Evolutionary conservation across 345 rosid species (phyloP), one percentile per base, ranked within the genome.

Genomic region (Crucihimalaya himalaica): DNA sequence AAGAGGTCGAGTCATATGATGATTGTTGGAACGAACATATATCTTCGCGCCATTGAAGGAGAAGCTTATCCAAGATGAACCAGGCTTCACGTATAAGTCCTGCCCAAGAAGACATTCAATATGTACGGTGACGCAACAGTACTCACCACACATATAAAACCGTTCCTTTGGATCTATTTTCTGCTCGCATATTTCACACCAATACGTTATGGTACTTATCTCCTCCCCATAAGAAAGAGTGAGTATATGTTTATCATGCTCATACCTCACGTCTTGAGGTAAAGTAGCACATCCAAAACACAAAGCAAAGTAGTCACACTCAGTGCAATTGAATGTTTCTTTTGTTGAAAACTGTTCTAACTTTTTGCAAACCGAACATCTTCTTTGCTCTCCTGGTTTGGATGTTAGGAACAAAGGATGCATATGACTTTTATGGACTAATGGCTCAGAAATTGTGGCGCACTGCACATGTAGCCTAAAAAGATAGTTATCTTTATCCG

Each of bases 171-270:
- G 19, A 28, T 47, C 20, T 32, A 64, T 10, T 3, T 29, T 11
- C 14, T 4, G 3, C 28, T 64, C 56, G 16, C 69, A 64, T 11
- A 18, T 27, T 20, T 47, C 69, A 45, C 56, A 64, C 69, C 69
- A 47, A 18, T 29, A 64, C 3, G 13, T 18, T 4, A 2, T 2
- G 11, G 1, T 32, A 18, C 55, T 47, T 18, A 12, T 47, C 43
- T 45, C 69, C 3, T 45, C 56, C 4, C 69, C 45, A 18, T 32
- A 18, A 13, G 42, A 18, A 27, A 63, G 53, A 34, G 45, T 58
- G n/a, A 58, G 28, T 27, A 39, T 43, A 42, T 42, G 66, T 6
- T 62, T 15, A 7, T 37, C 66, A 62, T 62, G 51, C 66, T 13
- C 47, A 62, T 62, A 61, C 50, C 32, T 61, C 34, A 40, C 14